phyloP scores from a whole-genome alignment of 208 protist genomes.

The Crithidia expoeki region DNA sequence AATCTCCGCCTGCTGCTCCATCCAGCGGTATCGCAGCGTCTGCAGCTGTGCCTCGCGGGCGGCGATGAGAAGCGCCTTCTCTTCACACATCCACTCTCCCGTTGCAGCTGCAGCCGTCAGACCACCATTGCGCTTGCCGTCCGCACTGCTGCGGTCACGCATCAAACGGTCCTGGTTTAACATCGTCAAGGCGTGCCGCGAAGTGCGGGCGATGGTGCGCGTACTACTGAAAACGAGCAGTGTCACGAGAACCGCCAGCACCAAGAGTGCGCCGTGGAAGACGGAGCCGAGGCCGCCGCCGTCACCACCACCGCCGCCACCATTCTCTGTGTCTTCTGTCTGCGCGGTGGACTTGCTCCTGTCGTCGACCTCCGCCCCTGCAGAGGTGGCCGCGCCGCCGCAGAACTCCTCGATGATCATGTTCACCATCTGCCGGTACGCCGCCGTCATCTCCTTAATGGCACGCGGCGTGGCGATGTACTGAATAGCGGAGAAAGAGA shows the following conservation, averaged over 20 bases:
- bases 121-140: neutral
- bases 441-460: conserved; percentile 77
- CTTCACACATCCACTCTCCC: conserved; percentile 39
- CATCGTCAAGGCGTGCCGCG: conserved; percentile 36
- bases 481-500: conserved; percentile 69
- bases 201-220: conserved; percentile 38
- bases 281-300: conserved; percentile 35
- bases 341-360: conserved; percentile 4
- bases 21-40: conserved; percentile 76
- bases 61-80: conserved; percentile 63
- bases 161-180: conserved; percentile 21
- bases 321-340: conserved; percentile 5
- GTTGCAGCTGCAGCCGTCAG: conserved; percentile 10
- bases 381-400: conserved; percentile 31
- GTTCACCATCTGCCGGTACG: conserved; percentile 76
- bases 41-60: conserved; percentile 78
- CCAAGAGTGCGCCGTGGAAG: conserved; percentile 69
- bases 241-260: conserved; percentile 65
- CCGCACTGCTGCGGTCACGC: conserved; percentile 10
- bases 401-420: conserved; percentile 77
- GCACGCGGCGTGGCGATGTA: conserved; percentile 73
- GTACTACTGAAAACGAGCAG: conserved; percentile 59
- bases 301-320: conserved; percentile 20
- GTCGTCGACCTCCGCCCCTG: conserved; percentile 8
- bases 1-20: conserved; percentile 72